Base-by-base conservation (phyloP, 345 rosid species). In the Hibiscus trionum region DNA sequence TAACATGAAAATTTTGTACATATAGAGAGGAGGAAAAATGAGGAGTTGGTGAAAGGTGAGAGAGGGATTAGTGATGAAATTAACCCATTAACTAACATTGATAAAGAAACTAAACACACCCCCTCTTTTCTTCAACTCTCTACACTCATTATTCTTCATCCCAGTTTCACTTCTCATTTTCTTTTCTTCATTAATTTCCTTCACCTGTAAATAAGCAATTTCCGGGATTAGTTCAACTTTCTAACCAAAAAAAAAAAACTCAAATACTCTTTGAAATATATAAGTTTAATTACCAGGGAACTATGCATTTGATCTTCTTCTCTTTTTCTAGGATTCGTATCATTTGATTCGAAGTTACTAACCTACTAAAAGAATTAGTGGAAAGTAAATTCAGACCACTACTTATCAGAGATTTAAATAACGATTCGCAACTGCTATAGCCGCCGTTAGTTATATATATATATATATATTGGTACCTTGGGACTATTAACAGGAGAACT, bases 401-500 rank as follows among this genome's bases (percentile, higher is more conserved):
- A 39, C 7, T 35, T 35, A 35, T 35, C 35, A 7, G 44, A 10
- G 11, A 39, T 39, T 39, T 39, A 39, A 39, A 39, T 39, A 39
- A 0, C 42, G 44, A 39, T 39, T 39, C 44, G 44, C 44, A 2
- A 7, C 10, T 1, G 42, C 10, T 7, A 37, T 37, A 7, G 42
- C 42, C 0, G 42, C 42, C 0, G 9, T 37, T 39, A 31, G 5
- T 31, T 31, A 35, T 35, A 35, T 35, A 39, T 35, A 35, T 35
- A 37, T 37, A 37, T 7, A 8, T 37, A 37, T 37, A 1, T 44
- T 11, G 75, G 33, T 72, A 89, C 97, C 91, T 89, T 89, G 73
- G 97, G 96, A 73, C 90, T 88, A 60, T 86, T 88, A 61, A 84
- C 90, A 76, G 97, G 97, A 76, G 98, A 93, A 72, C 90, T 93